Conservation (phyloP, 352 stramenopile species). For the Globisporangium emineosum region DNA sequence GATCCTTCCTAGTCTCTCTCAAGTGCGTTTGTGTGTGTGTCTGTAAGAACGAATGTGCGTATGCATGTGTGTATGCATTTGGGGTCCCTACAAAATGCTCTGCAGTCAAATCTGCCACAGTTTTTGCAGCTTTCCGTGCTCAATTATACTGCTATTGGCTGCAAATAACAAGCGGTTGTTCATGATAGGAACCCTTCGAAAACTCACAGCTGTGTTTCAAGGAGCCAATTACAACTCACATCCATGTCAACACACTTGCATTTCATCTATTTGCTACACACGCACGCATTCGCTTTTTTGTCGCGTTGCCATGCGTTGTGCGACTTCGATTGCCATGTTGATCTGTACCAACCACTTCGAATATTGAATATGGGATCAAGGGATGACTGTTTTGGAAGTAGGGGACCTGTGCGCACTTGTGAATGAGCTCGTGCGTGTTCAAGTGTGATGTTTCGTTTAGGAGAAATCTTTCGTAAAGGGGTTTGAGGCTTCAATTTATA, state of each 20-base stretch:
- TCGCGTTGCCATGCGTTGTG: too few relatives aligned
- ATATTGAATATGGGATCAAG: too few relatives aligned
- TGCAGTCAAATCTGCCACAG: constrained; percentile 88
- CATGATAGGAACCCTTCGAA: constrained; percentile 88
- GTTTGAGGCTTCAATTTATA: too few relatives aligned
- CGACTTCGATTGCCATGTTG: too few relatives aligned
- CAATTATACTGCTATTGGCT: constrained; percentile 87
- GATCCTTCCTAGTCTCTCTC: constrained; percentile 47
- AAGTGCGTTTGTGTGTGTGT: constrained; percentile 2
- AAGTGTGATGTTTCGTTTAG: too few relatives aligned
- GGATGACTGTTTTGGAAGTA: too few relatives aligned
- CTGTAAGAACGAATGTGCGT: not conserved
- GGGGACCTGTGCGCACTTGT: too few relatives aligned
- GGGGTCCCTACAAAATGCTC: not conserved
- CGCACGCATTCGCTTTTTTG: too few relatives aligned
- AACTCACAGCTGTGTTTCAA: constrained; percentile 69
- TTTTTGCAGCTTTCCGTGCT: constrained; percentile 63
- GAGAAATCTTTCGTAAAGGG: too few relatives aligned
- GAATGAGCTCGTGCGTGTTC: too few relatives aligned
- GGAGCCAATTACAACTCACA: constrained; percentile 87
- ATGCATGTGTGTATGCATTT: constrained; percentile 3
- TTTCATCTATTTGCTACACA: too few relatives aligned
- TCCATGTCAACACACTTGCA: constrained; percentile 11
- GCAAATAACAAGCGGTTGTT: constrained; percentile 85
- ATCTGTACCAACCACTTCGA: too few relatives aligned